Conservation (phyloP, 2,329 filamentous ascomycete species). For the Gaeumannomyces tritici region DNA sequence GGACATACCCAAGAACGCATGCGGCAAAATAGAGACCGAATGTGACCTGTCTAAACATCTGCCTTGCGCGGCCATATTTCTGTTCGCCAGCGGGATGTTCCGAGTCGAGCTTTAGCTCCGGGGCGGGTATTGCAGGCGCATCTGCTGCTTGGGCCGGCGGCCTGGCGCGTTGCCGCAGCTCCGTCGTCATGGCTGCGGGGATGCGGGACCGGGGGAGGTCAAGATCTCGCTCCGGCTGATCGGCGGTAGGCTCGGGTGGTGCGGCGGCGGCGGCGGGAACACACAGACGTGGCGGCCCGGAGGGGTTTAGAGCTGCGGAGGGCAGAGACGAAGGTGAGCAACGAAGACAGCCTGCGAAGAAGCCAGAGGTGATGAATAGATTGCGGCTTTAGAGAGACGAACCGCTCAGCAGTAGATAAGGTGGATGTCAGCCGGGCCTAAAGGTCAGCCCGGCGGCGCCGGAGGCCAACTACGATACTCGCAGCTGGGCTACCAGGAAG, state of each 20-base stretch:
- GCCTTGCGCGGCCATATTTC: conserved; percentile 39
- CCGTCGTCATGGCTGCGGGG: conserved; percentile 6
- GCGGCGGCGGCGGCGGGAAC: too few species aligned
- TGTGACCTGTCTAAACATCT: conserved; percentile 41
- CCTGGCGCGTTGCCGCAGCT: conserved; percentile 24
- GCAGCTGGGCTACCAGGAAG: too few species aligned
- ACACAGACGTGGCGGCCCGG: background rate
- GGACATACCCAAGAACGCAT: conserved; percentile 38
- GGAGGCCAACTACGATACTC: background rate
- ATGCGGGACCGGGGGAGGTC: background rate
- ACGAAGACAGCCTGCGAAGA: background rate
- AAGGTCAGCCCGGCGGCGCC: background rate
- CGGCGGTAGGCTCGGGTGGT: too few species aligned
- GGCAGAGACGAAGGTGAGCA: background rate
- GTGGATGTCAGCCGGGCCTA: background rate
- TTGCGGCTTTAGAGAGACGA: background rate
- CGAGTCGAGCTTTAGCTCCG: conserved; percentile 9
- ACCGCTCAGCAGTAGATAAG: background rate
- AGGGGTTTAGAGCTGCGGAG: background rate
- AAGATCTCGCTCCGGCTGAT: background rate
- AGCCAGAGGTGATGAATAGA: background rate
- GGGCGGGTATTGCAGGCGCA: background rate
- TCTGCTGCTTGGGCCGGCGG: background rate
- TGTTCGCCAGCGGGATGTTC: conserved; percentile 45
- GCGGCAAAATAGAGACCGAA: conserved; percentile 42